These are phyloP conservation scores for Coelastrella sp. DNA, from an alignment of 139 green algal species.

Conservation along the genomic window DNA sequence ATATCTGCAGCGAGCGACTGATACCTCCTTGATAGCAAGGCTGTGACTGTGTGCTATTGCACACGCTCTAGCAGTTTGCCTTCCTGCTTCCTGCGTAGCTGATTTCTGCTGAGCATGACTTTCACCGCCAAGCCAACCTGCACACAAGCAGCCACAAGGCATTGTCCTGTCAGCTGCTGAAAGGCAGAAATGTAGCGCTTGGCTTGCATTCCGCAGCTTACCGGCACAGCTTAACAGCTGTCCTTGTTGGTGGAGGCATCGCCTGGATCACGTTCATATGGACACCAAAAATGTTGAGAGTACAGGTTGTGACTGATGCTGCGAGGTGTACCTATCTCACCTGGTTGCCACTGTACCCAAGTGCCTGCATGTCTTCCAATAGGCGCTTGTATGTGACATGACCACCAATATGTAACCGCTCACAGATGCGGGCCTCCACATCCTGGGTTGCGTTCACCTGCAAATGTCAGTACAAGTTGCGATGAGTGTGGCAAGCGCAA, in stretches of 20 bases:
- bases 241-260: too few species aligned
- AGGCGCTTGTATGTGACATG: constrained; percentile 37
- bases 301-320: too few species aligned
- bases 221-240: too few species aligned
- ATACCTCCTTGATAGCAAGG: too few species aligned
- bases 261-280: too few species aligned
- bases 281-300: too few species aligned
- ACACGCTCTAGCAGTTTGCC: constrained; percentile 56
- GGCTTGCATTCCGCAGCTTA: too few species aligned
- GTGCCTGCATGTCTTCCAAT: constrained; percentile 22
- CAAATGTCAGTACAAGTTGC: too few species aligned
- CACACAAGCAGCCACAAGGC: not conserved
- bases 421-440: constrained; percentile 39
- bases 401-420: constrained; percentile 35
- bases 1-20: too few species aligned
- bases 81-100: constrained; percentile 55
- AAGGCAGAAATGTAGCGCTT: too few species aligned
- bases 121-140: constrained; percentile 74
- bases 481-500: not conserved
- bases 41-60: too few species aligned
- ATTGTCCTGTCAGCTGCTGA: not conserved
- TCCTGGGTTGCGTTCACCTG: constrained; percentile 37
- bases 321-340: too few species aligned
- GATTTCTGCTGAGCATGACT: constrained; percentile 75
- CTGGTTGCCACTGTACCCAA: constrained; percentile 37